Conservation (phyloP, 225 moss, liverwort and hornwort genomes). For the Rhytidiadelphus loreus region DNA sequence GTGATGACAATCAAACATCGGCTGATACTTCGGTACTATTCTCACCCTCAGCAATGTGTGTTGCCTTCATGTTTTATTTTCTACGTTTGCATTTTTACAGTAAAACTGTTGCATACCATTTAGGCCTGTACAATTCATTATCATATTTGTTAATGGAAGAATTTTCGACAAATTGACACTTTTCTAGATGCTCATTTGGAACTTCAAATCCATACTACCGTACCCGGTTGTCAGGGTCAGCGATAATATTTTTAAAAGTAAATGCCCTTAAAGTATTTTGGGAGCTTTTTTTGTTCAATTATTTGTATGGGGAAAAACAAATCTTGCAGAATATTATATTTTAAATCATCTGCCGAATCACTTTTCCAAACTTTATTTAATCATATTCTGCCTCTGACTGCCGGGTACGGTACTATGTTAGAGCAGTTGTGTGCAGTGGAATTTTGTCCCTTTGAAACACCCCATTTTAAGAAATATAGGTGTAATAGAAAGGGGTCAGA, state of each 20-base stretch:
- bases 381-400: neutral
- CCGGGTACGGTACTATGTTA: neutral
- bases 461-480: neutral
- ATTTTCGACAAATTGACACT: neutral
- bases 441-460: neutral
- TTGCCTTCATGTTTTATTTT: neutral
- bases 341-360: neutral
- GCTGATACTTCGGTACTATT: constrained; percentile 80
- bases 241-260: too few relatives aligned
- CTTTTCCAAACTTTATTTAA: neutral
- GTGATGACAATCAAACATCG: constrained; percentile 87
- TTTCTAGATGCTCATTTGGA: neutral
- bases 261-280: neutral
- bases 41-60: neutral
- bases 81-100: neutral
- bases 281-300: too few relatives aligned
- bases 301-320: neutral
- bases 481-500: neutral
- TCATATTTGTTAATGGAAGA: neutral
- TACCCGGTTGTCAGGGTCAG: neutral
- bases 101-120: neutral
- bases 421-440: neutral
- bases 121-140: neutral
- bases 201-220: neutral
- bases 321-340: neutral